A percentile compares a stretch with the other conserved stretches of the same genome.
phyloP scores from a whole-genome alignment of 2,329 filamentous ascomycete genomes.

The Karstenula rhodostoma region DNA sequence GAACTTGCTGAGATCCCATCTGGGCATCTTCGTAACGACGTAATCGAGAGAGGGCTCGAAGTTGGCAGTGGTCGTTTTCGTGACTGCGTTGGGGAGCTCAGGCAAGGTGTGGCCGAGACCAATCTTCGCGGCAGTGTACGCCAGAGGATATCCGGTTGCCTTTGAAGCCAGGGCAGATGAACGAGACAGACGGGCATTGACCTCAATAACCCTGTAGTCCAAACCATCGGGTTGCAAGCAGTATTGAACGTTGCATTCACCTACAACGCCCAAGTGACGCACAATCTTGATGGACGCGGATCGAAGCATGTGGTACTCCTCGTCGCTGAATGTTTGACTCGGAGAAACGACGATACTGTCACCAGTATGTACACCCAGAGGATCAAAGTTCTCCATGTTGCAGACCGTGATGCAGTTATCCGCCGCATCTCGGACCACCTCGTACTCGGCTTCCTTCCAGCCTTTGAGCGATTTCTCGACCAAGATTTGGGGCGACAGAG shows the following conservation, averaged over 20 bases:
- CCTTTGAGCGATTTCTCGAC: slow-evolving; percentile 99
- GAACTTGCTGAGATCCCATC: slow-evolving; percentile 99
- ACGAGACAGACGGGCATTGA: slow-evolving; percentile 97
- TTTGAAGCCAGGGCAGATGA: slow-evolving; percentile 97
- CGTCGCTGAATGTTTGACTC: slow-evolving; percentile 94
- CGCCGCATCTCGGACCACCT: slow-evolving; percentile 93
- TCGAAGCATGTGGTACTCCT: slow-evolving; percentile 99
- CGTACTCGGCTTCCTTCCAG: slow-evolving; percentile 99
- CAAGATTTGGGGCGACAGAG: slow-evolving; percentile 92
- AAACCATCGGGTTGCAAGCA: slow-evolving; percentile 94
- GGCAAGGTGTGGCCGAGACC: slow-evolving; percentile 94
- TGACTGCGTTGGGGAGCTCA: slow-evolving; percentile 96
- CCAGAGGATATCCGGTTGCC: slow-evolving; percentile 95
- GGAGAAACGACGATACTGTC: slow-evolving; percentile 98
- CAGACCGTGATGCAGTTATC: slow-evolving; percentile 99
- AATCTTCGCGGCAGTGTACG: slow-evolving; percentile 98
- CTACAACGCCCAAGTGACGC: slow-evolving; percentile 93
- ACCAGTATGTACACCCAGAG: slow-evolving; percentile 95
- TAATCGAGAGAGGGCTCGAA: slow-evolving; percentile 98
- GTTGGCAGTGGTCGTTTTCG: slow-evolving; percentile 98
- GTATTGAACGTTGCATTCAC: slow-evolving; percentile 99
- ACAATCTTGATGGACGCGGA: slow-evolving; percentile 98
- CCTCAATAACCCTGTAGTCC: slow-evolving; percentile 98
- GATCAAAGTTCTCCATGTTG: slow-evolving; percentile 99
- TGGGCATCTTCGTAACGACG: slow-evolving; percentile 97